Evolutionary conservation across 768 basidiomycete species (phyloP), one percentile per base, ranked within the genome.

Genomic region (Phylloporus sp.): DNA sequence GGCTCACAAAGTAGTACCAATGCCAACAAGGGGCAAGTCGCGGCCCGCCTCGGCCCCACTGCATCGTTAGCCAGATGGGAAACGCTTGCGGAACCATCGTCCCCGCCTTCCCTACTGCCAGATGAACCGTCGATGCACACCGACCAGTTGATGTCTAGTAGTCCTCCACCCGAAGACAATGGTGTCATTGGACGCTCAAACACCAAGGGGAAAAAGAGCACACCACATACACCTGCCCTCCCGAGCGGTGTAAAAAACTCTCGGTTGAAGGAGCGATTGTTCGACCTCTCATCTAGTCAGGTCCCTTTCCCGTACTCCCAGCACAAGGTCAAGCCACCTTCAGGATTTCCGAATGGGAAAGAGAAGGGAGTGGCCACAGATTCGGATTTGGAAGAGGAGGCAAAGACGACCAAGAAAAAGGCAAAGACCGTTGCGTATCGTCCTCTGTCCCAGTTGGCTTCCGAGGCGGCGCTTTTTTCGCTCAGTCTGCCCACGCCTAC

Each of bases 241-340:
- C 28, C 45, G 2, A 45, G 20, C 4, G 41, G 16, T 18, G 49
- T 47, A 6, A 27, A 39, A n/a, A 53, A 7, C 18, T 43, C 56
- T 6, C 44, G 51, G 26, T 45, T 18, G 45, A 49, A 44, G 31
- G 56, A 54, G 45, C 59, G 79, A 15, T 61, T 82, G 44, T 85
- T 86, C 60, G 63, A 81, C 24, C 73, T 70, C 16, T 71, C 78
- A 24, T 74, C 76, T 55, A 84, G 77, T 56, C 82, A 81, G 59
- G 63, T 72, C 32, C 72, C 77, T 0, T 78, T 80, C 53, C 82
- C 80, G 8, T 79, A 80, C 52, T 82, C 81, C 18, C 78, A 80
- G 59, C 72, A 71, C 58, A 65, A 45, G 26, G 27, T 47, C 36
- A 51, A 36, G 39, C 50, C 57, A 22, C 46, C 52, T 26, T 40